Evolutionary conservation across 78 protist genomes (phyloP).

Genomic region (Emiliania huxleyi): DNA sequence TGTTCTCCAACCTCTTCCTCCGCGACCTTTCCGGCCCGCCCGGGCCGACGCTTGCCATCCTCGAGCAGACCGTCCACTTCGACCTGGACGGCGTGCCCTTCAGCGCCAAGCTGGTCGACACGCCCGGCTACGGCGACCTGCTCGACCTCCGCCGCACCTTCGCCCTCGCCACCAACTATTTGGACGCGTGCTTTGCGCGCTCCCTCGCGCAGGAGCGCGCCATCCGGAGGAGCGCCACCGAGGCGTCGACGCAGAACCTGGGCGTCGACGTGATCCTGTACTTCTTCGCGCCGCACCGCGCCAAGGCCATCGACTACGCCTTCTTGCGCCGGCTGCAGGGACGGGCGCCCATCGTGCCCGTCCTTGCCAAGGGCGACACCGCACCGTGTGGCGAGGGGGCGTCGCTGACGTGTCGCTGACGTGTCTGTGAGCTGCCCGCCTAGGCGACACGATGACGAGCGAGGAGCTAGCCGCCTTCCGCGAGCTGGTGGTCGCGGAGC

Average conservation of each 20-base stretch:
- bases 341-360: not conserved
- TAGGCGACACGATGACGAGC: not conserved
- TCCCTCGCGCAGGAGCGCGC: not conserved
- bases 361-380: not conserved
- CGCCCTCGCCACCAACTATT: not conserved
- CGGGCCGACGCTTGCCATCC: not conserved
- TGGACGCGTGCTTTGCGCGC: not conserved
- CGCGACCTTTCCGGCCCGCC: not conserved
- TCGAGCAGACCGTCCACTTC: not conserved
- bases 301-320: not conserved
- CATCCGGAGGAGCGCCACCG: not conserved
- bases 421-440: no score
- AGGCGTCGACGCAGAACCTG: not conserved
- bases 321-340: not conserved
- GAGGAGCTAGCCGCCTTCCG: not conserved
- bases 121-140: not conserved
- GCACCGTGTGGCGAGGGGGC: no score
- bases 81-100: not conserved
- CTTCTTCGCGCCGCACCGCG: not conserved
- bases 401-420: no score
- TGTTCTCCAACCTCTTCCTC: constrained; percentile 28
- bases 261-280: constrained; percentile 1
- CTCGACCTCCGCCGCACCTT: not conserved
- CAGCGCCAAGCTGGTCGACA: not conserved
- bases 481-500: not conserved